A percentile compares a stretch with the other conserved stretches of the same genome.
phyloP scores from a whole-genome alignment of 495 filamentous ascomycete species.

The Tuber aestivum region DNA sequence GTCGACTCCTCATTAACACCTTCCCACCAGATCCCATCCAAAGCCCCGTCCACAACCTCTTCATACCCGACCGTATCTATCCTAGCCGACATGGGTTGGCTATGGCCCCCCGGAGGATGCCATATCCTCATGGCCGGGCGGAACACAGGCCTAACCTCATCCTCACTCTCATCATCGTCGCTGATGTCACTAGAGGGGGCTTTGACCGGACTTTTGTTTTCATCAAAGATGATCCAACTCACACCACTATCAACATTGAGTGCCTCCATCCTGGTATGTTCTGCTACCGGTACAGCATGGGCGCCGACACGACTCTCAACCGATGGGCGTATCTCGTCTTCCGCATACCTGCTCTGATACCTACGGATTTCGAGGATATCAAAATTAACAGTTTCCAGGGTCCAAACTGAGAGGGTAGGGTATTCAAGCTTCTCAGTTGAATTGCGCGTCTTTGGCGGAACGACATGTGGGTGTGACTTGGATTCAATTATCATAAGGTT shows the following conservation, averaged over 20 bases:
- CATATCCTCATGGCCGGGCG: constrained; percentile 26
- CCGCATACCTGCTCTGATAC: constrained; percentile 37
- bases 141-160: constrained; percentile 15
- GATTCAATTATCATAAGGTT: constrained; percentile 39
- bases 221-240: constrained; percentile 39
- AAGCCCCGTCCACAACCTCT: constrained; percentile 25
- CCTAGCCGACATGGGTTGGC: constrained; percentile 18
- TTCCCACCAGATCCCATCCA: constrained; percentile 27
- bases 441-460: constrained; percentile 30
- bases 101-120: constrained; percentile 18
- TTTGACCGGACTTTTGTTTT: constrained; percentile 29
- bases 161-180: constrained; percentile 33
- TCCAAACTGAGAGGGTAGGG: constrained; percentile 37
- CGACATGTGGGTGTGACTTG: constrained; percentile 36
- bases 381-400: constrained; percentile 36
- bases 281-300: constrained; percentile 19
- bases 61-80: constrained; percentile 37
- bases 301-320: constrained; percentile 29
- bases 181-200: constrained; percentile 15
- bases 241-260: constrained; percentile 38
- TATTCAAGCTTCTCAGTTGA: constrained; percentile 32
- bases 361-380: constrained; percentile 36
- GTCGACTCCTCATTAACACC: constrained; percentile 16
- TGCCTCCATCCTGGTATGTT: constrained; percentile 37
- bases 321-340: constrained; percentile 33